phyloP scores from a whole-genome alignment of 345 rosid genomes.

The Brassica rapa region DNA sequence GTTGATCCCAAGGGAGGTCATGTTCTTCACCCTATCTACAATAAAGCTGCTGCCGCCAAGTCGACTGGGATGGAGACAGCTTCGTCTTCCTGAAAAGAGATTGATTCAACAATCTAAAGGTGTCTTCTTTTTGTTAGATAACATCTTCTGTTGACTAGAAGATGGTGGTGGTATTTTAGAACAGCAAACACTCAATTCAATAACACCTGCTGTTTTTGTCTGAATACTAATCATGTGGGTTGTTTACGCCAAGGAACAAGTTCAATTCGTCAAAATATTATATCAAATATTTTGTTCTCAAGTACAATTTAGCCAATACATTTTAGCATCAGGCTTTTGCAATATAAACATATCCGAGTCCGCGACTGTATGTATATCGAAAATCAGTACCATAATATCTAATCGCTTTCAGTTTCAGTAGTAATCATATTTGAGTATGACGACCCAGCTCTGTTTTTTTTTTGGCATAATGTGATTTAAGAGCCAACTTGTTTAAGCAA shows the following conservation, averaged over 20 bases:
- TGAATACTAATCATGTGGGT: background rate
- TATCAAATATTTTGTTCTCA: background rate
- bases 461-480: background rate
- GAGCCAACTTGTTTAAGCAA: conserved; percentile 28
- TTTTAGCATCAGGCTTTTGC: background rate
- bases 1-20: conserved; percentile 78
- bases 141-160: no score
- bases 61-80: conserved; percentile 37
- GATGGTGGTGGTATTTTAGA: background rate
- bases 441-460: background rate
- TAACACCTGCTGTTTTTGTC: background rate
- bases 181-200: conserved; percentile 4
- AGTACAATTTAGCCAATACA: background rate
- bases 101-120: background rate
- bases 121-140: conserved; percentile 5
- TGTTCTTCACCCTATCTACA: conserved; percentile 69
- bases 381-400: background rate
- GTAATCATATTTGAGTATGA: background rate
- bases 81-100: background rate
- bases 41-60: conserved; percentile 29
- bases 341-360: background rate
- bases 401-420: no score
- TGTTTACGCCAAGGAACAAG: background rate
- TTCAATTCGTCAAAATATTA: background rate
- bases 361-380: background rate